Evolutionary conservation across 169 alveolate genomes (phyloP), one percentile per base, ranked within the genome.

Genomic region (Eimeria falciformis): DNA sequence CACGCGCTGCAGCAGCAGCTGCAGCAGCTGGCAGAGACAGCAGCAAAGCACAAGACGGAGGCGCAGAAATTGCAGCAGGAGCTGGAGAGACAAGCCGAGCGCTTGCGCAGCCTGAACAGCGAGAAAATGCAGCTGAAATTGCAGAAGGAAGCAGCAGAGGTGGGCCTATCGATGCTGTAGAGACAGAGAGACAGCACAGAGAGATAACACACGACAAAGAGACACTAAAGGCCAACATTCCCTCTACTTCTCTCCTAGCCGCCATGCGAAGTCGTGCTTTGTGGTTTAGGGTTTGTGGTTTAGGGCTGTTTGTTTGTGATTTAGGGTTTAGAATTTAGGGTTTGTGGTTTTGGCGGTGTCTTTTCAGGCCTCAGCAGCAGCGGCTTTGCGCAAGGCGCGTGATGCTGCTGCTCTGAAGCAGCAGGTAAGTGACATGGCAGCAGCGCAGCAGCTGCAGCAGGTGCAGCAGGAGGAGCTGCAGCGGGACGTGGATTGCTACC

Each of bases 61-160:
- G 88, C 53, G 88, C 88, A 23, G 73, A 50, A 78, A 50, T 71
- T 78, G 88, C 88, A 78, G 71, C 88, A 78, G 88, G 88, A 78
- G 53, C 53, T 78, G 73, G 53, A 53, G 14, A 23, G 17, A 14
- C 88, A 78, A n/a, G 88, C 73, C 29, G 73, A 47, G 17, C 73
- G 73, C 53, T 25, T 78, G 37, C 88, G 53, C 7, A 78, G 17
- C 0, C 88, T 78, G 53, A 78, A 78, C 50, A 50, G n/a, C 29
- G 88, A 78, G 53, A 78, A 78, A 17, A 29, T 18, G 0, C 21
- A 17, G 55, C 71, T 78, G 73, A 68, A 40, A 71, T 71, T 78
- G 88, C 88, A 78, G 73, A 78, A 78, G 33, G 88, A 46, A 53
- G 29, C 56, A 27, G 88, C 88, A 25, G 88, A 78, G 88, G 88